Base-by-base conservation (phyloP, 179 eudicot species). In the Silene vulgaris region DNA sequence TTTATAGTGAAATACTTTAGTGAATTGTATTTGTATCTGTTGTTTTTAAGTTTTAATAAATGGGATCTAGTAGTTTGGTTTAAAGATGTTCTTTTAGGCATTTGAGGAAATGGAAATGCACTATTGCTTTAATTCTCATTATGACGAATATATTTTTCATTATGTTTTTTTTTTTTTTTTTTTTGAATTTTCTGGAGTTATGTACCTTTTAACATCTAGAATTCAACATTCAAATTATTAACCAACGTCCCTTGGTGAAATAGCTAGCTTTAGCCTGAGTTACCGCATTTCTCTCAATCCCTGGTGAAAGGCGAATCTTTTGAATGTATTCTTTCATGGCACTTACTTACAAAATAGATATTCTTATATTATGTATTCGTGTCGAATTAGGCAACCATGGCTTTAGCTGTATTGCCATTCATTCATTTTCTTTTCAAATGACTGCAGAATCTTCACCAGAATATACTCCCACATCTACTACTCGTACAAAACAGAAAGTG, bases 391-490 rank as follows among this genome's bases (percentile, higher is more conserved):
- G 56, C 56, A 12, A 9, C 0, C n/a, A 52, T 16, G 12, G 20
- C 0, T 56, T 56, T 56, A 62, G 11, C 75, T 35, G 23, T 54
- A 17, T 45, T 16, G n/a, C 1, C 7, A 30, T 26, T 40, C 4
- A 7, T 40, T 13, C 28, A 37, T 50, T 23, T 73, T 62, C 67
- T 74, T 62, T 62, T 62, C 14, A 23, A 40, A 40, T 43, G 12
- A 14, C 8, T 81, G 77, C 80, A 89, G 98, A 87, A 30, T 65
- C 79, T 67, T 83, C 88, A 35, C 87, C 88, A 61, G 89, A 89
- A 29, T 80, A 80, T 72, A 50, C 70, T 77, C 83, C 87, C 29
- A 54, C 80, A 12, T 29, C 89, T 30, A 50, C 86, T 37, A 59
- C 86, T 40, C 84, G 63, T 57, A 45, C 83, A 71, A 86, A 81